Base-by-base conservation (phyloP, 2,329 filamentous ascomycete genomes). In the Aureobasidium sp. region DNA sequence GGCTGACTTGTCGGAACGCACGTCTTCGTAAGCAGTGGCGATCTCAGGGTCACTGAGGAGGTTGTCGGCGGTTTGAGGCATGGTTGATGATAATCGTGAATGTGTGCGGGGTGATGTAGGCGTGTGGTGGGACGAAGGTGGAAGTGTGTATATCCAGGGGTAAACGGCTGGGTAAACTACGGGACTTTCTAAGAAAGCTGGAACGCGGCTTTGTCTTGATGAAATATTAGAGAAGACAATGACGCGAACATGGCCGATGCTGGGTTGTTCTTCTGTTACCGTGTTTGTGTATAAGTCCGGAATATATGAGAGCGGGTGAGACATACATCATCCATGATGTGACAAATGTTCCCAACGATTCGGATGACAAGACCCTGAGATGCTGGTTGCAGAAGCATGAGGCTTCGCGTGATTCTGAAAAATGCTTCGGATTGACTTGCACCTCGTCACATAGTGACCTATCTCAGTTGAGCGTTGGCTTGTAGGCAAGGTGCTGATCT, bases 11-110 rank as follows among this genome's bases (percentile, higher is more conserved):
- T 59, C 57, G 45, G 21, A 30, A 8, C 57, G 45, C 4, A 59
- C 57, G 27, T 59, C 57, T 50, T 59, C 57, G 45, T 59, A 59
- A 13, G 57, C 57, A 34, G 7, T 49, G 25, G 57, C 57, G 57
- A 59, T 59, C 30, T 59, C 57, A 21, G 57, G 45, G n/a, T 59
- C 57, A 36, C 57, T 59, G 57, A 59, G 57, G 34, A 59, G 57
- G 36, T 59, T 59, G 57, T 39, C 32, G 29, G 57, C 44, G 36
- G 57, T 59, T 42, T 59, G 57, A 32, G 57, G 57, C 57, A 59
- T 59, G 29, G 9, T 50, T 21, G 50, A 39, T 29, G 34, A 27
- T 13, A 9, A 30, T 21, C 30, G 8, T n/a, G 50, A 21, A 13
- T 16, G 15, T 37, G 21, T 52, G 49, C 25, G 9, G 41, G 41